A percentile compares a stretch with the other conserved stretches of the same genome.
phyloP scores from a whole-genome alignment of 2,329 filamentous ascomycete species.

The Claviceps sp. region DNA sequence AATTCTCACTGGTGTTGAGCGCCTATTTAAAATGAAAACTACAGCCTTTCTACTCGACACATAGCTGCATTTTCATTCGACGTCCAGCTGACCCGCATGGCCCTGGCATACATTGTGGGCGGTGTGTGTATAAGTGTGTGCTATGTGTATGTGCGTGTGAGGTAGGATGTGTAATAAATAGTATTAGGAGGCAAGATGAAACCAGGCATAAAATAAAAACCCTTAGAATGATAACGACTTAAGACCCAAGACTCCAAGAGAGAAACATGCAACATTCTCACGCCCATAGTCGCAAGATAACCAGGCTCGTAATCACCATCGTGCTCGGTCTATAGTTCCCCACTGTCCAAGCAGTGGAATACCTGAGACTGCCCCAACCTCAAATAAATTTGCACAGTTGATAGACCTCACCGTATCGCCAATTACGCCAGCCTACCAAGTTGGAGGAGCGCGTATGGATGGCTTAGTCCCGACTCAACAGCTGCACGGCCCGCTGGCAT shows the following conservation, averaged over 20 bases:
- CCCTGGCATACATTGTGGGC: background rate
- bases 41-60: background rate
- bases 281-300: conserved; percentile 15
- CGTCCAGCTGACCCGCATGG: background rate
- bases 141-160: background rate
- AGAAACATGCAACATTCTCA: conserved; percentile 23
- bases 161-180: conserved; percentile 1
- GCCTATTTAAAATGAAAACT: background rate
- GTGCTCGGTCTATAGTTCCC: conserved; percentile 13
- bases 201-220: conserved; percentile 13
- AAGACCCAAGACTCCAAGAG: conserved; percentile 25
- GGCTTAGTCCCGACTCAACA: conserved; percentile 27
- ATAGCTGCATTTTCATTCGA: background rate
- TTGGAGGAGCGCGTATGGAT: background rate
- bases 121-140: background rate
- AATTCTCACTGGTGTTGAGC: background rate
- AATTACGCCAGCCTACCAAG: conserved; percentile 6
- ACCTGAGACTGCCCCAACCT: conserved; percentile 12
- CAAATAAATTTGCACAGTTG: too few relatives aligned
- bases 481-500: conserved; percentile 40
- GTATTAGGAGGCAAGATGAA: conserved; percentile 11
- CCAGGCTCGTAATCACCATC: conserved; percentile 9
- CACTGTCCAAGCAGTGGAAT: background rate
- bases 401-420: background rate
- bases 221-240: conserved; percentile 21